Base-by-base conservation (phyloP, 2,329 filamentous ascomycete species). In the Calonectria crousiana region DNA sequence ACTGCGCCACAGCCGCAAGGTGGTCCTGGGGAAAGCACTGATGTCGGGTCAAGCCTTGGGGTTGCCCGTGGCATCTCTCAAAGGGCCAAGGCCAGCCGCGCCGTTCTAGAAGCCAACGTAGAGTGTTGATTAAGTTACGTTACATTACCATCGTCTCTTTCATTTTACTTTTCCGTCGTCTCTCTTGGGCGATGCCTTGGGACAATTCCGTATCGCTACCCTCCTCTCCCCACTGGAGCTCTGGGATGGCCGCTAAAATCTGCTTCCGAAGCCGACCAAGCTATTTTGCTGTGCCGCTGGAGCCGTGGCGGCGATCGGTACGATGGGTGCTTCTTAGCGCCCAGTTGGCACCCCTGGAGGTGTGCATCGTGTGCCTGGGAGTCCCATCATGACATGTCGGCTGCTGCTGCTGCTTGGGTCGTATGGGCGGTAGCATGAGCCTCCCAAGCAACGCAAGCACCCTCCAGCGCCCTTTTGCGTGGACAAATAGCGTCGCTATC, bases 1-100 rank as follows among this genome's bases (percentile, higher is more conserved):
- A 62, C 56, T 77, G 75, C 74, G 78, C 79, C 78, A 80, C 78
- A 78, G 78, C 78, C 78, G 78, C 75, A 78, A 13, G 32, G 36
- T 20, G 56, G 56, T 28, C 56, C 56, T 62, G 56, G 56, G 56
- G 56, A 62, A 62, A 28, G 20, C 34, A 16, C n/a, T 23, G 56
- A 9, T 14, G 56, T 23, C 16, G 52, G 34, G n/a, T 34, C 56
- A 60, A 41, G 11, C 56, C 56, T 28, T 26, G 16, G 34, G 41
- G 34, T n/a, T 30, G 56, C 10, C 11, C 38, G 16, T 38, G 56
- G 23, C 56, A 60, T 38, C 20, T 38, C 13, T 13, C 18, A 44
- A 23, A 47, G 34, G 30, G 52, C 18, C 56, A 36, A 41, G 23
- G 6, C 36, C 56, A 41, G 4, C 14, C n/a, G 13, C 36, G 36